Evolutionary conservation across 805 yeast species (phyloP).

Genomic region (Metschnikowia aberdeeniae): DNA sequence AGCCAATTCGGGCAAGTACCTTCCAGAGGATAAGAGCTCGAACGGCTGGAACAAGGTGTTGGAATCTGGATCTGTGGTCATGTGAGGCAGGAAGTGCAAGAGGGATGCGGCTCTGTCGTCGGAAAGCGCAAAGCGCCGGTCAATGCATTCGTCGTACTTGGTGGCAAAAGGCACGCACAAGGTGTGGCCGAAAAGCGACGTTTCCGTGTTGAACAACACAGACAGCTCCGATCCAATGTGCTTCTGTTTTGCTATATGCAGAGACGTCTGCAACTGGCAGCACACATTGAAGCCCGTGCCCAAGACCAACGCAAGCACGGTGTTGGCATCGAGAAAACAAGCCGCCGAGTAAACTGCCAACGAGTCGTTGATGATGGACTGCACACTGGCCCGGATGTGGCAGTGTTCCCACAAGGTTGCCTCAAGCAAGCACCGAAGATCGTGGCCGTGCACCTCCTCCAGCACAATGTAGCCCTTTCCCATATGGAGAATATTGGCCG

Average conservation of each 20-base stretch:
- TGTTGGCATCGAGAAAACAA: slow-evolving; percentile 30
- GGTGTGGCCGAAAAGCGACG: slow-evolving; percentile 49
- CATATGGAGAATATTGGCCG: slow-evolving; percentile 46
- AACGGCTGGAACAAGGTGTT: slow-evolving; percentile 48
- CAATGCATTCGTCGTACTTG: slow-evolving; percentile 38
- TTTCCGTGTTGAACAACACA: slow-evolving; percentile 47
- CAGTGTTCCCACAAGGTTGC: slow-evolving; percentile 21
- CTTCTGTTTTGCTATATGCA: slow-evolving; percentile 15
- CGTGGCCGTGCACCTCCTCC: slow-evolving; percentile 37
- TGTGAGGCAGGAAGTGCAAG: slow-evolving; percentile 24
- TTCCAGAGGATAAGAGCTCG: slow-evolving; percentile 52
- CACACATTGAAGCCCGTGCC: slow-evolving; percentile 69
- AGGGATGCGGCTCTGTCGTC: background rate
- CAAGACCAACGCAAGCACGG: slow-evolving; percentile 52
- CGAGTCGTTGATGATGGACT: slow-evolving; percentile 57
- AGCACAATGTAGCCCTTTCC: slow-evolving; percentile 58
- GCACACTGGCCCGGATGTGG: slow-evolving; percentile 32
- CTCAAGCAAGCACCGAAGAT: slow-evolving; percentile 42
- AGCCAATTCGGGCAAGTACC: slow-evolving; percentile 53
- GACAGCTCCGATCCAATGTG: slow-evolving; percentile 7
- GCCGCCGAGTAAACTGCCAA: slow-evolving; percentile 63
- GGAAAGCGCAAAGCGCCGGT: slow-evolving; percentile 24
- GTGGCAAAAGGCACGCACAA: slow-evolving; percentile 30
- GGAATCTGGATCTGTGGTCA: slow-evolving; percentile 25
- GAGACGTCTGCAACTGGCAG: slow-evolving; percentile 28